Percentiles rank a stretch among this genome's conserved stretches.
Conservation (phyloP, 140 eudicot genomes). For the Oenanthe javanica region DNA sequence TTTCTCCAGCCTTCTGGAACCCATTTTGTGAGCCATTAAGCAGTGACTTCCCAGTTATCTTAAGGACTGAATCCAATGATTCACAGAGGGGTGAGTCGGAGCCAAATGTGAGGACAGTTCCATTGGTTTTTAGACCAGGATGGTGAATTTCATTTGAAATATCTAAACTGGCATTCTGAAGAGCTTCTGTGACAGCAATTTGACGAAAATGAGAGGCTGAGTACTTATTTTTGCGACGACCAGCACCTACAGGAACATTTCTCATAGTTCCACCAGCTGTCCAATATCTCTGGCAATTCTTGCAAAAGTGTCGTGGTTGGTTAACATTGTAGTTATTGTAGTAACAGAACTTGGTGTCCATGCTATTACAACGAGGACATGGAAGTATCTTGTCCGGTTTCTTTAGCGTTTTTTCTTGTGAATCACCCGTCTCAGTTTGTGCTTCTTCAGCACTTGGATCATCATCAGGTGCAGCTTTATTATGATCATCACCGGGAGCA, state of each 20-base stretch:
- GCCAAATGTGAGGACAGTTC: slow-evolving; percentile 15
- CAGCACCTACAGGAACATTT: slow-evolving; percentile 33
- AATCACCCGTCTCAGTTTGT: slow-evolving; percentile 4
- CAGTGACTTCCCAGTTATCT: too few relatives aligned
- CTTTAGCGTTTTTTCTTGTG: slow-evolving; percentile 22
- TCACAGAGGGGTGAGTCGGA: slow-evolving; percentile 15
- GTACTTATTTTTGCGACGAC: slow-evolving; percentile 32
- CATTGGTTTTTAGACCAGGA: background rate
- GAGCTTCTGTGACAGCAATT: slow-evolving; percentile 12
- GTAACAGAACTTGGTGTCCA: slow-evolving; percentile 33
- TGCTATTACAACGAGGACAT: slow-evolving; percentile 34
- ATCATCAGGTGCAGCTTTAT: slow-evolving; percentile 3
- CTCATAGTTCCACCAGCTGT: slow-evolving; percentile 34
- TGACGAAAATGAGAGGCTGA: slow-evolving; percentile 13
- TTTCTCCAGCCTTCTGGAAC: slow-evolving; percentile 43
- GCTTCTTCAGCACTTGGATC: slow-evolving; percentile 7
- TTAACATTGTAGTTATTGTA: slow-evolving; percentile 31
- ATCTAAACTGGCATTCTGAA: slow-evolving; percentile 6
- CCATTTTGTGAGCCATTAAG: background rate
- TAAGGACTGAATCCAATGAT: slow-evolving; percentile 16
- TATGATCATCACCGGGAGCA: background rate
- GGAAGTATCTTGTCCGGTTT: slow-evolving; percentile 32
- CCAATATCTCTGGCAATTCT: slow-evolving; percentile 33
- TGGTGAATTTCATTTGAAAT: slow-evolving; percentile 3
- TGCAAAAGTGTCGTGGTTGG: slow-evolving; percentile 35